Conservation (phyloP, 169 alveolate genomes). For the Eimeria sp. region DNA sequence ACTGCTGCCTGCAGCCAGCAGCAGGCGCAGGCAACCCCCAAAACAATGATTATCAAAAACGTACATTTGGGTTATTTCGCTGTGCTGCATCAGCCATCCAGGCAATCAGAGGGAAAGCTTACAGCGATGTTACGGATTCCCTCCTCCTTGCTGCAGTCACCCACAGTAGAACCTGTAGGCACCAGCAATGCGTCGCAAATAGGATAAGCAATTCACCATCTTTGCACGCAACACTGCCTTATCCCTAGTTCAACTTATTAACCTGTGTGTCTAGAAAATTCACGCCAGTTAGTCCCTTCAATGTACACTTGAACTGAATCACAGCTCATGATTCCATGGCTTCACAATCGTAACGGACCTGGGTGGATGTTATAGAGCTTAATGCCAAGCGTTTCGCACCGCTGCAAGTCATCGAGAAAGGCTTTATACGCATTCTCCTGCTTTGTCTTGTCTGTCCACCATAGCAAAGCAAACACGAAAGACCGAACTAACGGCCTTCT, state of each 20-base stretch:
- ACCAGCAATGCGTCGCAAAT: not conserved
- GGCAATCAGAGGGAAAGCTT: not conserved
- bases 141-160: constrained; percentile 89
- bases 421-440: constrained; percentile 90
- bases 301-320: not conserved
- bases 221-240: not conserved
- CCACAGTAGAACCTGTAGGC: constrained; percentile 88
- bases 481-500: not conserved
- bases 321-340: not conserved
- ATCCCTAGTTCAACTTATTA: not conserved
- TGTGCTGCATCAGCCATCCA: not conserved
- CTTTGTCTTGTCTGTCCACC: constrained; percentile 87
- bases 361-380: constrained; percentile 94
- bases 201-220: not conserved
- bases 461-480: not conserved
- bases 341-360: constrained; percentile 82
- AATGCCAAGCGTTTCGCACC: constrained; percentile 94
- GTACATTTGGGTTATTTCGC: not conserved
- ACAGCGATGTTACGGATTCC: constrained; percentile 90
- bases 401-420: constrained; percentile 92
- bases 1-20: constrained; percentile 83
- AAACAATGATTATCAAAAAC: not conserved
- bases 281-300: not conserved
- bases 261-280: not conserved
- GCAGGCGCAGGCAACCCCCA: not conserved